Conservation (phyloP, 257 asterid species). For the Scutellaria minor region DNA sequence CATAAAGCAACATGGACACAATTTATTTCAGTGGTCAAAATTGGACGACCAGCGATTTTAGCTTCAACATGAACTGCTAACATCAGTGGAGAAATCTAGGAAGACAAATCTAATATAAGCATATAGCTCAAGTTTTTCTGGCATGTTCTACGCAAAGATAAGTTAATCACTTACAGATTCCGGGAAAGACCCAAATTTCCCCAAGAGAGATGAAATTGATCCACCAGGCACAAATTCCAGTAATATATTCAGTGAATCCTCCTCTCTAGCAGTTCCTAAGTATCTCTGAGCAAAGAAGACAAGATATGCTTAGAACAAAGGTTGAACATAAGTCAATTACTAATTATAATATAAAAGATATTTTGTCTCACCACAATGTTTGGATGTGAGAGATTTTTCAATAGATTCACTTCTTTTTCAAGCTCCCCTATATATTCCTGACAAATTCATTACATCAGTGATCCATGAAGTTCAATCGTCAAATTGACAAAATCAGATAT, state of each 20-base stretch:
- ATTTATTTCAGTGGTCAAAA: background rate
- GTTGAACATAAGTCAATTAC: constrained; percentile 8
- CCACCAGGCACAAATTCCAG: constrained; percentile 99
- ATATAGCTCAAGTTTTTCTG: constrained; percentile 14
- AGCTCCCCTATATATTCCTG: constrained; percentile 96
- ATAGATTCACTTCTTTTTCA: constrained; percentile 90
- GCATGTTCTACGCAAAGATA: constrained; percentile 2
- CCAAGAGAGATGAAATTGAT: constrained; percentile 94
- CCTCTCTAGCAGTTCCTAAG: constrained; percentile 97
- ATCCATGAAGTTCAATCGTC: constrained; percentile 31
- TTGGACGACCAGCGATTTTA: constrained; percentile 8
- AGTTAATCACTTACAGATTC: constrained; percentile 77
- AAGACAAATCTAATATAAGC: background rate
- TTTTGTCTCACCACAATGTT: constrained; percentile 85
- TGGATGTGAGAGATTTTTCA: constrained; percentile 95
- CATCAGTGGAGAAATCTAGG: constrained; percentile 10
- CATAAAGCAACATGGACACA: constrained; percentile 21
- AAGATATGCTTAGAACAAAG: constrained; percentile 31
- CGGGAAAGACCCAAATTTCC: constrained; percentile 95
- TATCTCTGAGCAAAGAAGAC: constrained; percentile 68
- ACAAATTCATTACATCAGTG: constrained; percentile 36
- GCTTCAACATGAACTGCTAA: constrained; percentile 8
- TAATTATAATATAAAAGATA: constrained; percentile 13
- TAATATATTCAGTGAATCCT: constrained; percentile 81
- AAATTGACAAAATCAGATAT: constrained; percentile 4